Evolutionary conservation across 257 asterid genomes (phyloP).

Genomic region (Thymus quinquecostatus): DNA sequence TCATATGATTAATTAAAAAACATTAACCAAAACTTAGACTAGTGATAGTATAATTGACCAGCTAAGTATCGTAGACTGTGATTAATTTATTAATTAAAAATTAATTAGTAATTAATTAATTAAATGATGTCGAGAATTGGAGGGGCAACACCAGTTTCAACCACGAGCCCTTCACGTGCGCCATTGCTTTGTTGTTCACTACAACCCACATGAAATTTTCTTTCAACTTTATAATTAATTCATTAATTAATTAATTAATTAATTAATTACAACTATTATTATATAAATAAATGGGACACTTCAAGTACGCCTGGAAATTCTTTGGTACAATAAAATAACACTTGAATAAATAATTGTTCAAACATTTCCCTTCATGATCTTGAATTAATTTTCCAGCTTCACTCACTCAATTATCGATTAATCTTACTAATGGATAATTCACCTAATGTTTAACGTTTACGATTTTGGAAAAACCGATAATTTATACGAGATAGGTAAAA

Average conservation of each 20-base stretch:
- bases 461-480: background rate
- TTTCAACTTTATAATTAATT: constrained; percentile 7
- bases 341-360: constrained; percentile 29
- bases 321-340: background rate
- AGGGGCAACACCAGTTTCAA: constrained; percentile 32
- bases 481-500: background rate
- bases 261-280: constrained; percentile 25
- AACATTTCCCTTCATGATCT: constrained; percentile 22
- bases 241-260: constrained; percentile 5
- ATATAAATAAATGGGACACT: constrained; percentile 35
- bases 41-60: background rate
- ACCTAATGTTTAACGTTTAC: too few species aligned
- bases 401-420: constrained; percentile 3
- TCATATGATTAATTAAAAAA: background rate
- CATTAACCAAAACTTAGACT: background rate
- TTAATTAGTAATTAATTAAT: constrained; percentile 16
- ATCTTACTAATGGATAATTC: too few species aligned
- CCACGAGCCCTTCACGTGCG: constrained; percentile 77
- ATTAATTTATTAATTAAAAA: constrained; percentile 2
- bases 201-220: constrained; percentile 27
- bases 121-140: constrained; percentile 36
- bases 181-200: constrained; percentile 46
- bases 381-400: background rate
- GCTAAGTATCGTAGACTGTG: background rate
- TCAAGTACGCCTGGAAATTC: constrained; percentile 30